Base-by-base conservation (phyloP, 164 flowering plant species). In the Magnolia changhungtana region DNA sequence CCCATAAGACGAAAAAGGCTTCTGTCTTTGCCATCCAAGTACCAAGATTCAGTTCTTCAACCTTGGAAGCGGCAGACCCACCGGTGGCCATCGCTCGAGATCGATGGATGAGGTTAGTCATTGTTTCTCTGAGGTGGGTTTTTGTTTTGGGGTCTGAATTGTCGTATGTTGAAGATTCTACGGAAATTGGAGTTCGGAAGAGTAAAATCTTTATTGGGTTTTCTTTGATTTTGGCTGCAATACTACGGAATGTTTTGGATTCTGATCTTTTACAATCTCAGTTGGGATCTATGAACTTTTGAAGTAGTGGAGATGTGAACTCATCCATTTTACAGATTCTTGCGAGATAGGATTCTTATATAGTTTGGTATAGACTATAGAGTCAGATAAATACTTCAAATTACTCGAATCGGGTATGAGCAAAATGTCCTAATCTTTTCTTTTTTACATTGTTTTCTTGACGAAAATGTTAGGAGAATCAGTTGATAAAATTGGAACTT, bases 11-110 rank as follows among this genome's bases (percentile, higher is more conserved):
- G 75, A 81, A 83, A 74, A 69, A 83, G 83, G 76, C 76, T 45
- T 24, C 82, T 82, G 88, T 84, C 83, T 50, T 52, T 84, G 76
- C 88, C 89, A 65, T 77, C 77, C 8, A 84, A 86, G 81, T 82
- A 75, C 73, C 83, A 84, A 37, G 89, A 85, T 67, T 85, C 89
- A 64, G 86, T 85, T 78, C 75, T 85, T 71, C 87, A 83, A 70
- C 79, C 89, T 45, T 85, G 83, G 86, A 84, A 74, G 72, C 70
- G 86, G 31, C 76, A 52, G 21, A 73, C 75, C 69, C 80, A 84
- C 45, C 45, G 45, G 13, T 67, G 72, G 9, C 50, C 65, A 71
- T 74, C 78, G 19, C 52, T 72, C 16, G 72, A 29, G 16, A 70
- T 68, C 49, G 68, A 67, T n/a, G 75, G 74, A 55, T 61, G 21